Evolutionary conservation across 1,284 basidiomycete species (phyloP).

Genomic region (Leccinum angustisporum): DNA sequence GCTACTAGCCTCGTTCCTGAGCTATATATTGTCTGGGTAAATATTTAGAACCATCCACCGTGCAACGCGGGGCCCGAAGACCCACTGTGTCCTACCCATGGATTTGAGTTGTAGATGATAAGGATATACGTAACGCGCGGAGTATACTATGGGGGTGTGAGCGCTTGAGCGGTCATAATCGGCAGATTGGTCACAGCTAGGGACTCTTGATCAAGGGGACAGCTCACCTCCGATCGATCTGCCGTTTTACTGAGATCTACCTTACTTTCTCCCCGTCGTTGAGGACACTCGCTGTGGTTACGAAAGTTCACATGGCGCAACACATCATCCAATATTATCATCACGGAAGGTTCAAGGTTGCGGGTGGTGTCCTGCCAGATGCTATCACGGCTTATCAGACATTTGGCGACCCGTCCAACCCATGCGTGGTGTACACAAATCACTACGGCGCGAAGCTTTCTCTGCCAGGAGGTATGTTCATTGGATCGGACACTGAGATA

Average conservation of each 20-base stretch:
- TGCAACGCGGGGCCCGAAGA: not conserved
- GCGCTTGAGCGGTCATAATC: not conserved
- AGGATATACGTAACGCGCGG: not conserved
- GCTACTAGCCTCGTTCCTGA: not conserved
- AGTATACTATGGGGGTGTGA: not conserved
- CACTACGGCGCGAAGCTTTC: slow-evolving; percentile 25
- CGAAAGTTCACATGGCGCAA: slow-evolving; percentile 10
- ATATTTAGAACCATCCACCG: not conserved
- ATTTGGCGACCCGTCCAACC: slow-evolving; percentile 22
- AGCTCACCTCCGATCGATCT: not conserved
- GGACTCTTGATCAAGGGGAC: not conserved
- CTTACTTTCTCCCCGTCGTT: not conserved
- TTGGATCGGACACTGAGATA: not conserved
- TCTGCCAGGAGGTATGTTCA: slow-evolving; percentile 16
- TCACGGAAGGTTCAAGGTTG: slow-evolving; percentile 24
- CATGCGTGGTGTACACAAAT: slow-evolving; percentile 22
- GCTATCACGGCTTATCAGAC: slow-evolving; percentile 25
- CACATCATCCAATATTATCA: slow-evolving; percentile 17
- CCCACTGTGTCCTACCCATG: not conserved
- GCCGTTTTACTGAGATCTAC: not conserved
- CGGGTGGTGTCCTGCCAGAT: slow-evolving; percentile 24
- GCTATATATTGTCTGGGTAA: not conserved
- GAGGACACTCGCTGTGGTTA: not conserved
- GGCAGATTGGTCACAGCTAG: not conserved
- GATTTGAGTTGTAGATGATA: not conserved